Conservation (phyloP, 1,284 basidiomycete genomes). For the Abortiporus biennis region DNA sequence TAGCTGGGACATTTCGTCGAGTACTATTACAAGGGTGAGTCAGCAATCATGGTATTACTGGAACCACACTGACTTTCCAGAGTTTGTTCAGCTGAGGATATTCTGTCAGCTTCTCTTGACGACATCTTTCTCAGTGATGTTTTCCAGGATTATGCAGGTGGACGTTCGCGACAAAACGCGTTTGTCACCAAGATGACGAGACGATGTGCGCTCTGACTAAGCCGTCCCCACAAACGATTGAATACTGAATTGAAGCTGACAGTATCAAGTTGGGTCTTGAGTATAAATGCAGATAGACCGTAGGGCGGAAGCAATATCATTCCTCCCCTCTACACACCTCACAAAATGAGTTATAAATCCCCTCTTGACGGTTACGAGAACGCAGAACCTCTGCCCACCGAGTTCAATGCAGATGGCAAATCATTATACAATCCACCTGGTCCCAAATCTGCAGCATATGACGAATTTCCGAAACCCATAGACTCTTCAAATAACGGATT, state of each 20-base stretch:
- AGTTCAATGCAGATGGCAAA: constrained; percentile 51
- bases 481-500: constrained; percentile 50
- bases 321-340: neutral
- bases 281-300: neutral
- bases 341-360: constrained; percentile 23
- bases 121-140: constrained; percentile 21
- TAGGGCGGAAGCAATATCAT: neutral
- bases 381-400: constrained; percentile 42
- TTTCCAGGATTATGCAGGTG: neutral
- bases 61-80: constrained; percentile 58
- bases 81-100: constrained; percentile 71
- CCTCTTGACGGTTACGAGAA: constrained; percentile 41
- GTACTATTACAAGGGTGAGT: constrained; percentile 36
- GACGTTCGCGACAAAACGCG: neutral
- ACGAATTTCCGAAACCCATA: constrained; percentile 49
- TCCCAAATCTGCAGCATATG: constrained; percentile 42
- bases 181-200: constrained; percentile 2
- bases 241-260: too few relatives aligned
- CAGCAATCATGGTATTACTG: constrained; percentile 2
- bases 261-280: too few relatives aligned
- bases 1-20: constrained; percentile 79
- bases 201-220: neutral
- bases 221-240: too few relatives aligned
- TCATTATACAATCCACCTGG: constrained; percentile 45
- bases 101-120: constrained; percentile 51